Conservation (phyloP, 192 early-diverging fungal genomes). For the Umbelopsis isabellina region DNA sequence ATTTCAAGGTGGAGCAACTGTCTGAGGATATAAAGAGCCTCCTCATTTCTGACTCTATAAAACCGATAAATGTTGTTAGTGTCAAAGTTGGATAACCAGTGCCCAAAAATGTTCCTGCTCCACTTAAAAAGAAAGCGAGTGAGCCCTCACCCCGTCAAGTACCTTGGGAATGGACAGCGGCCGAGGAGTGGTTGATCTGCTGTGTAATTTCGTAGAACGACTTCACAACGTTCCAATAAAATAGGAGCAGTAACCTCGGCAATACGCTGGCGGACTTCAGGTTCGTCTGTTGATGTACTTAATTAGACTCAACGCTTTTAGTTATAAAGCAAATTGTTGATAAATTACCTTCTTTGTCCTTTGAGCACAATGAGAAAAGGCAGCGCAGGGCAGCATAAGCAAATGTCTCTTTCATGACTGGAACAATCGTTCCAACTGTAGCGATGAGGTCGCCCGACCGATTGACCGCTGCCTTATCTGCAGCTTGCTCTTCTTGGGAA, state of each 20-base stretch:
- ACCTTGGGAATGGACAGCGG: constrained; percentile 72
- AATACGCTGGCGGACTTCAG: constrained; percentile 56
- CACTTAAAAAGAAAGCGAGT: not conserved
- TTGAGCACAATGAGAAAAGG: constrained; percentile 69
- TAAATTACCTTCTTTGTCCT: constrained; percentile 43
- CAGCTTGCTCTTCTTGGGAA: constrained; percentile 14
- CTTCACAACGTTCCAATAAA: constrained; percentile 63
- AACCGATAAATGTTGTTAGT: not conserved
- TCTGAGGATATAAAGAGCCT: constrained; percentile 56
- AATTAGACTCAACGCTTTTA: constrained; percentile 4
- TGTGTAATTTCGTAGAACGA: constrained; percentile 60
- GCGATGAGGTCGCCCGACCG: constrained; percentile 44
- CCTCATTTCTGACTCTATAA: constrained; percentile 61
- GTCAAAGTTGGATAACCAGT: not conserved
- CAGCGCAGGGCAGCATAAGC: constrained; percentile 64
- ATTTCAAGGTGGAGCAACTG: constrained; percentile 36
- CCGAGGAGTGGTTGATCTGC: constrained; percentile 69
- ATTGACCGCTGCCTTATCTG: constrained; percentile 4
- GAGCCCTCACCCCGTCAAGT: constrained; percentile 40
- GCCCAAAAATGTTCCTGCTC: not conserved
- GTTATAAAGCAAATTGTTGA: not conserved
- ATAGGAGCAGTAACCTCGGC: constrained; percentile 64
- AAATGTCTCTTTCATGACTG: constrained; percentile 67
- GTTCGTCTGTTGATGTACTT: constrained; percentile 35
- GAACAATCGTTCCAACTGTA: constrained; percentile 59